Percentiles rank a stretch among this genome's conserved stretches.
phyloP scores from a whole-genome alignment of 129 eudicot species.

The Pittosporum tobira region DNA sequence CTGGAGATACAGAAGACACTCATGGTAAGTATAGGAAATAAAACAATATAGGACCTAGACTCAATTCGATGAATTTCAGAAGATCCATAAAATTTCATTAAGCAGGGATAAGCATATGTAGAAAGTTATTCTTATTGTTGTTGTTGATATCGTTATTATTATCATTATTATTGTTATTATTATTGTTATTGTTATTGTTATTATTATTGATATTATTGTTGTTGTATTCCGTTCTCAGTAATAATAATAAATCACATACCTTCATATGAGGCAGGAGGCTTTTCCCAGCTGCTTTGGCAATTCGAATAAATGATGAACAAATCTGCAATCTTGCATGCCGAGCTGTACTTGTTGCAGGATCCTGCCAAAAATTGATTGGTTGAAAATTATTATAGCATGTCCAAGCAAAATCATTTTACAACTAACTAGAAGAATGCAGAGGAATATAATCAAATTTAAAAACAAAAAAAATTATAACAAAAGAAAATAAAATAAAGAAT shows the following conservation, averaged over 20 bases:
- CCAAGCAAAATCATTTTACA: not conserved
- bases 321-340: constrained; percentile 96
- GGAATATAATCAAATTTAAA: not conserved
- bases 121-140: too few species aligned
- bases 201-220: too few species aligned
- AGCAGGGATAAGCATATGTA: too few species aligned
- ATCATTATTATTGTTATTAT: too few species aligned
- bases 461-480: not conserved
- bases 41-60: too few species aligned
- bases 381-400: not conserved
- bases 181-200: too few species aligned
- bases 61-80: not conserved
- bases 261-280: constrained; percentile 93
- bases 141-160: too few species aligned
- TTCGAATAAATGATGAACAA: constrained; percentile 85
- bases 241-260: constrained; percentile 34
- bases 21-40: not conserved
- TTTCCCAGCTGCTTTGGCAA: constrained; percentile 71
- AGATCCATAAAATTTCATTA: too few species aligned
- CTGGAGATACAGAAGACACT: not conserved
- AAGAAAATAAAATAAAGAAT: too few species aligned
- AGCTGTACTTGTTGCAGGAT: constrained; percentile 76
- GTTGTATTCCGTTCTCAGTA: too few species aligned
- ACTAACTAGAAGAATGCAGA: not conserved
- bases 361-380: constrained; percentile 36